Evolutionary conservation across 768 basidiomycete species (phyloP), one percentile per base, ranked within the genome.

Genomic region (Leccinum variicolor): DNA sequence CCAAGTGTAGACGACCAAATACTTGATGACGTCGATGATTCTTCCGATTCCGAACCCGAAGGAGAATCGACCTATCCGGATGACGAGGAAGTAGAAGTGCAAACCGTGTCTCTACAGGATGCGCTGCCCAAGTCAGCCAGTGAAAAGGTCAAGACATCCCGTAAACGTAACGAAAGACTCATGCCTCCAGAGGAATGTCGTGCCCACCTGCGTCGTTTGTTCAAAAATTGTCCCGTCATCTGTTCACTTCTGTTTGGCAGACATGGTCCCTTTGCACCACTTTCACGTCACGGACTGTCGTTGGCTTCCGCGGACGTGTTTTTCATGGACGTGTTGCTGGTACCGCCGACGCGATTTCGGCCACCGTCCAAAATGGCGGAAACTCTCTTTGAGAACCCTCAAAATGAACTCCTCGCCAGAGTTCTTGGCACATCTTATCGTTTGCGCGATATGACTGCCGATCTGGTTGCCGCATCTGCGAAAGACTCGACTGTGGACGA

Each of bases 341-440:
- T 98, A 19, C 83, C 94, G 15, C 97, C 97, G 15, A 96, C 93
- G 7, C 90, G 96, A 34, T 99, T 98, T 79, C 86, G 97, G 48
- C 97, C 97, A 4, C 90, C 97, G 3, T 83, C 92, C 3, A 89
- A 86, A 67, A 83, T 98, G 87, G 92, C 86, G 53, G 97, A 95
- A 54, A 87, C 85, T 46, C 79, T 97, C 0, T 98, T 98, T 73
- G 97, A 99, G 69, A 94, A 98, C 74, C 85, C 94, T 0, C 96
- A 98, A 64, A 99, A 99, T 70, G 90, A 93, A 65, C 83, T 96
- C 21, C 78, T 99, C 31, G 77, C 90, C 25, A 86, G 81, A 66
- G 84, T 97, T 34, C 77, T 99, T 34, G 81, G 80, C 23, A 93
- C 94, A 0, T 87, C 89, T 3, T 91, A 91, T 67, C 82, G 84